Percentiles rank a stretch among this genome's conserved stretches.
Evolutionary conservation across 352 stramenopile genomes (phyloP).

Genomic region (Plasmopara viticola): DNA sequence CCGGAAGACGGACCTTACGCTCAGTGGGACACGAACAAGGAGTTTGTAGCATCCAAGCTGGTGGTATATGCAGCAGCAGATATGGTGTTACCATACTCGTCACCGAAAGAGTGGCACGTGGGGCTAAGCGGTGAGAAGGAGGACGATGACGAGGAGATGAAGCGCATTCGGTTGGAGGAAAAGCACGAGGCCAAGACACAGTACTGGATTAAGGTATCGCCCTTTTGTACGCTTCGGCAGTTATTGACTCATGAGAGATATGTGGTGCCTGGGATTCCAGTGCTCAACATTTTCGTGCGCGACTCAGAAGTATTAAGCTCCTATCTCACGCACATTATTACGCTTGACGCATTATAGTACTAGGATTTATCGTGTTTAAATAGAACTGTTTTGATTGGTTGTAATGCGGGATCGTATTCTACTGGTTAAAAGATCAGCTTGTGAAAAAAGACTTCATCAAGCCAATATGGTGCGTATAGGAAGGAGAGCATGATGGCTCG

Average conservation of each 20-base stretch:
- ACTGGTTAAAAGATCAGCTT: slow-evolving; percentile 22
- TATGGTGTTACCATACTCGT: slow-evolving; percentile 61
- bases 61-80: slow-evolving; percentile 70
- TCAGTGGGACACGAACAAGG: slow-evolving; percentile 63
- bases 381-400: slow-evolving; percentile 10
- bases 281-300: slow-evolving; percentile 80
- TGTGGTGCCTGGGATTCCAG: slow-evolving; percentile 76
- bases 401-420: slow-evolving; percentile 1
- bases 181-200: slow-evolving; percentile 72
- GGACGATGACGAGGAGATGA: slow-evolving; percentile 56
- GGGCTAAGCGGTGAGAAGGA: slow-evolving; percentile 69
- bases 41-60: slow-evolving; percentile 73
- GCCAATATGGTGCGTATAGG: slow-evolving; percentile 22
- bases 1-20: slow-evolving; percentile 78
- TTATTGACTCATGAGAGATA: slow-evolving; percentile 70
- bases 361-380: too few relatives aligned
- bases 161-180: slow-evolving; percentile 56
- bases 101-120: slow-evolving; percentile 66
- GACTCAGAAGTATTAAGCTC: slow-evolving; percentile 50
- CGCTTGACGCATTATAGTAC: slow-evolving; percentile 32
- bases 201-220: slow-evolving; percentile 71
- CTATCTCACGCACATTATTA: slow-evolving; percentile 64
- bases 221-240: slow-evolving; percentile 71
- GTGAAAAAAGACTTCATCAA: slow-evolving; percentile 19
- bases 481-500: slow-evolving; percentile 1